These are phyloP conservation scores for Dichotomocladium elegans DNA, from an alignment of 371 early-diverging fungal genomes.

Conservation along the genomic window DNA sequence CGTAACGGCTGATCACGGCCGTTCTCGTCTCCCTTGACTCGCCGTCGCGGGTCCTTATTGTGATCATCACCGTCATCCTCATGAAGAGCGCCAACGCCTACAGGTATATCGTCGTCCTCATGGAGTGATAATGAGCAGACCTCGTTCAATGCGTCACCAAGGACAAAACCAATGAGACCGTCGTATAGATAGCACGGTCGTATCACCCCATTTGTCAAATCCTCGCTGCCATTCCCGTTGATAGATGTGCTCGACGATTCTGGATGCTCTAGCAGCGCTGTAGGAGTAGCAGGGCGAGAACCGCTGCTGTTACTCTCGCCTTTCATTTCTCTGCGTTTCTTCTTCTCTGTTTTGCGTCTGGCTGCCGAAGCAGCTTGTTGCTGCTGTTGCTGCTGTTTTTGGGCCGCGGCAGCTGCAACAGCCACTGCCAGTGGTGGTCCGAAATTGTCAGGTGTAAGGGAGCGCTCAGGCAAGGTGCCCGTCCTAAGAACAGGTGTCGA, in stretches of 20 bases:
- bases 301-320: constrained; percentile 18
- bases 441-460: constrained; percentile 42
- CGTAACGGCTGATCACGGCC: no score
- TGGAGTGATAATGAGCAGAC: constrained; percentile 9
- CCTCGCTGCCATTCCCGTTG: not conserved
- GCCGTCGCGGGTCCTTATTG: no score
- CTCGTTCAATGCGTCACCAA: constrained; percentile 34
- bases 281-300: constrained; percentile 14
- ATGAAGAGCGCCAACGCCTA: constrained; percentile 32
- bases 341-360: constrained; percentile 38
- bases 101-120: constrained; percentile 21
- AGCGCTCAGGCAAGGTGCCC: constrained; percentile 28
- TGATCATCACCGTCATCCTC: not conserved
- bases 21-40: not conserved
- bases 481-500: constrained; percentile 44
- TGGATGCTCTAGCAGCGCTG: not conserved
- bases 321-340: constrained; percentile 37
- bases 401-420: constrained; percentile 52
- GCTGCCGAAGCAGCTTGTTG: constrained; percentile 22
- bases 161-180: constrained; percentile 31
- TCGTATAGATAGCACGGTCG: constrained; percentile 8
- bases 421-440: constrained; percentile 49
- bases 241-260: not conserved
- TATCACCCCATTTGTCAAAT: not conserved
- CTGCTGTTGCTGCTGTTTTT: constrained; percentile 23